Evolutionary conservation across 1,284 basidiomycete genomes (phyloP), one percentile per base, ranked within the genome.

Genomic region (Athelia sp.): DNA sequence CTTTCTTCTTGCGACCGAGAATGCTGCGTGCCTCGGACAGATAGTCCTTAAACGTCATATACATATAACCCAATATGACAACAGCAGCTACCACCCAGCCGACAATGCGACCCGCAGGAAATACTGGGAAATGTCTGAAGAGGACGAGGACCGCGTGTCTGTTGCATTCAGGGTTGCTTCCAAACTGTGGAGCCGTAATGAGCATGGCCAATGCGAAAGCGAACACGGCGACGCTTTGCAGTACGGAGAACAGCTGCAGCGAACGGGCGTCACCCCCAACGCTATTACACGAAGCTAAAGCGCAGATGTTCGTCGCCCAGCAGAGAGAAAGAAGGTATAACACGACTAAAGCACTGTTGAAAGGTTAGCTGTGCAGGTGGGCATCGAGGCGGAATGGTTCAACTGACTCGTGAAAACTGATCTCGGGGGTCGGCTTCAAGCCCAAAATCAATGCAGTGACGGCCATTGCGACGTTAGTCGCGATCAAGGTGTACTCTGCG

Each of bases 381-480:
- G 36, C n/a, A 26, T 22, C 24, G 17, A 18, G 14, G 18, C 10
- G 24, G 19, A 31, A 13, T 21, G 22, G 31, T 24, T n/a, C 26
- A 13, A 52, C 52, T 14, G 45, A 62, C 60, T 64, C 62, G 14
- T 63, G 62, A 32, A 63, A 55, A 48, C 55, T 61, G 8, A 63
- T 61, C 47, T 59, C 57, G 14, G 62, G 57, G 1, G 34, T 26
- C 6, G 54, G 43, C 46, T 58, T 56, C 18, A 63, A 56, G 15
- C 60, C 59, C 9, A 63, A 42, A 15, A 63, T 61, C 23, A 63
- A 50, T 14, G 60, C 53, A 10, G 61, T 59, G 2, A 62, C 57
- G 3, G 54, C 58, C 56, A 62, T 56, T 9, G 59, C 60, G 15
- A 61, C 56, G 44, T 63, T 63, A n/a, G 61, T 64, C n/a, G 53